These are phyloP conservation scores for Aspergillus nomiae DNA, from an alignment of 2,329 filamentous ascomycete species.

Conservation along the genomic window DNA sequence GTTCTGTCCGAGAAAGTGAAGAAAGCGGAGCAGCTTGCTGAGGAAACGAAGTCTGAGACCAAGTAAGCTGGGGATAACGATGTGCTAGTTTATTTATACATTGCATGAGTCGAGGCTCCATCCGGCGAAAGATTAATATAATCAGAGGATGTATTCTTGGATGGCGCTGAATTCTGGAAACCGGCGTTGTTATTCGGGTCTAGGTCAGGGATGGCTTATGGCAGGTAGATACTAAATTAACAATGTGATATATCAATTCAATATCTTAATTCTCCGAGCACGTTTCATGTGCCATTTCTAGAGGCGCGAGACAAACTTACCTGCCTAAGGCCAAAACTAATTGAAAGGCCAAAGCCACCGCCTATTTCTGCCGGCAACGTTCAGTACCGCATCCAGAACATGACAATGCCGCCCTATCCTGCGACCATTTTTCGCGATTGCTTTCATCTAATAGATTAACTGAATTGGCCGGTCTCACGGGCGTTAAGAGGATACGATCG, in stretches of 20 bases:
- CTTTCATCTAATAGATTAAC: background rate
- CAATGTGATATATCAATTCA: background rate
- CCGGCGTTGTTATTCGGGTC: background rate
- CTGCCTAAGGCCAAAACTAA: background rate
- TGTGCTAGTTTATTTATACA: background rate
- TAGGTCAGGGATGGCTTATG: background rate
- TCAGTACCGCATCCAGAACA: conserved; percentile 3
- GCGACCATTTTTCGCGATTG: background rate
- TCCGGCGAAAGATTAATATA: background rate
- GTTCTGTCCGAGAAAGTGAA: conserved; percentile 24
- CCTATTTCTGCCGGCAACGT: conserved; percentile 14
- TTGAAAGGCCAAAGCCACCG: background rate
- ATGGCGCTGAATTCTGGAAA: background rate
- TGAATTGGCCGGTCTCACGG: background rate
- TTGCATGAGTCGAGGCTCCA: background rate
- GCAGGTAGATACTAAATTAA: background rate
- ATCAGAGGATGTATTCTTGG: background rate
- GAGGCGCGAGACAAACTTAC: too few species aligned
- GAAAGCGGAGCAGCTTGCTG: conserved; percentile 23
- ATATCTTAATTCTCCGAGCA: fast-evolving
- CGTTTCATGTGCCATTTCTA: background rate
- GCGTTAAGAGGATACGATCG: too few species aligned
- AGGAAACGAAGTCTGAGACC: conserved; percentile 20
- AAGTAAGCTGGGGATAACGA: conserved; percentile 2
- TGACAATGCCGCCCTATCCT: too few species aligned